Conservation (phyloP, 768 basidiomycete genomes). For the Boletus rex-veris region DNA sequence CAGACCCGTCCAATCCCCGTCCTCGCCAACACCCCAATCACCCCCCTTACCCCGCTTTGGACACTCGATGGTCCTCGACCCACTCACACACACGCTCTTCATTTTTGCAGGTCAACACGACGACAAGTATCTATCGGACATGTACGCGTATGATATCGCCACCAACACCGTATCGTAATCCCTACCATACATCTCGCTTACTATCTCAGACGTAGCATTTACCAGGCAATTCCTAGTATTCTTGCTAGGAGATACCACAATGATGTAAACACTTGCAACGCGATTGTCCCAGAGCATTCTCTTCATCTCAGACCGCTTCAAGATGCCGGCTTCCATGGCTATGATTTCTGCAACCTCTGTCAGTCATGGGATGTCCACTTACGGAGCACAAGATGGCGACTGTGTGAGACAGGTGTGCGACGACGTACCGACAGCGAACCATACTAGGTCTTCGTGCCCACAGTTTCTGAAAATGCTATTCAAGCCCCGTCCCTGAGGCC, state of each 20-base stretch:
- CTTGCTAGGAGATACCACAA: no score
- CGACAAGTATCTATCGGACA: slow-evolving; percentile 61
- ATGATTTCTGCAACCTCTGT: slow-evolving; percentile 24
- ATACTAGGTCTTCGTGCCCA: slow-evolving; percentile 34
- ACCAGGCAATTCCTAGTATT: no score
- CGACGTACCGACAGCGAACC: slow-evolving; percentile 27
- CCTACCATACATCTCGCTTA: no score
- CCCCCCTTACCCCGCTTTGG: slow-evolving; percentile 62
- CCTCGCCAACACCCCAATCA: slow-evolving; percentile 30
- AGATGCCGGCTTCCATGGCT: slow-evolving; percentile 28
- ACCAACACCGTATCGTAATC: slow-evolving; percentile 46
- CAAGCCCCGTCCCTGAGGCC: slow-evolving; percentile 62
- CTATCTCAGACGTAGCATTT: no score
- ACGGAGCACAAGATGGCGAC: no score
- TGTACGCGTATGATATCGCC: slow-evolving; percentile 68
- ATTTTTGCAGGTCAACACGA: slow-evolving; percentile 75
- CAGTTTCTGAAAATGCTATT: slow-evolving; percentile 35
- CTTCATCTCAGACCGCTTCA: slow-evolving; percentile 19
- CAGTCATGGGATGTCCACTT: not conserved
- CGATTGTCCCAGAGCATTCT: not conserved
- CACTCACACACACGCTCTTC: slow-evolving; percentile 52
- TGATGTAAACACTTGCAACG: no score
- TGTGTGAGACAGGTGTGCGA: not conserved
- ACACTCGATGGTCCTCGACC: slow-evolving; percentile 80
- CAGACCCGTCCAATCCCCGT: slow-evolving; percentile 21